Evolutionary conservation across 148 eudicot species (phyloP).

Genomic region (Rhododendron vialii): DNA sequence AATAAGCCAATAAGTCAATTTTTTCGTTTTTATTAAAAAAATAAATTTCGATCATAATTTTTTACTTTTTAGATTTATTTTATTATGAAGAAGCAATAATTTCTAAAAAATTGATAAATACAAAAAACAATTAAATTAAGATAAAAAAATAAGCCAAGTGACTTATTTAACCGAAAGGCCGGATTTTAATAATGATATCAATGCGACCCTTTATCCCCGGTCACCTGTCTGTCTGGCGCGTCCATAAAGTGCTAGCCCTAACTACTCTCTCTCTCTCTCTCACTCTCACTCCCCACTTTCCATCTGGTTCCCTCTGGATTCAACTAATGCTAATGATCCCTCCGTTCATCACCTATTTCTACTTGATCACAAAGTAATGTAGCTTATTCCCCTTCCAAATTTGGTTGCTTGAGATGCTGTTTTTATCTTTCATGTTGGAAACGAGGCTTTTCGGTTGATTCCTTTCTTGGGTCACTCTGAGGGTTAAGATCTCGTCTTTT

Average conservation of each 20-base stretch:
- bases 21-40: too few relatives aligned
- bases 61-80: too few relatives aligned
- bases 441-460: conserved; percentile 15
- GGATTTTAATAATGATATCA: not conserved
- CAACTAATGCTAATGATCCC: not conserved
- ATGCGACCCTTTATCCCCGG: conserved; percentile 40
- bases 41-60: too few relatives aligned
- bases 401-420: not conserved
- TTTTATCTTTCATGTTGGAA: not conserved
- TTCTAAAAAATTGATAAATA: too few relatives aligned
- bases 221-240: conserved; percentile 56
- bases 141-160: too few relatives aligned
- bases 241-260: conserved; percentile 36
- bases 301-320: conserved; percentile 4
- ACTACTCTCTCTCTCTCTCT: conserved; percentile 15
- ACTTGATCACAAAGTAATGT: not conserved
- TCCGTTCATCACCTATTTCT: conserved; percentile 3
- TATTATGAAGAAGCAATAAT: too few relatives aligned
- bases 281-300: conserved; percentile 15
- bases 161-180: too few relatives aligned
- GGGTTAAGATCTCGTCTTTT: conserved; percentile 56
- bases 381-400: not conserved
- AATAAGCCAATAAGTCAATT: too few relatives aligned
- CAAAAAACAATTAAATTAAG: too few relatives aligned
- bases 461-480: conserved; percentile 44